A percentile compares a stretch with the other conserved stretches of the same genome.
Conservation (phyloP, 2,329 filamentous ascomycete genomes). For the Furcasterigmium sp. region DNA sequence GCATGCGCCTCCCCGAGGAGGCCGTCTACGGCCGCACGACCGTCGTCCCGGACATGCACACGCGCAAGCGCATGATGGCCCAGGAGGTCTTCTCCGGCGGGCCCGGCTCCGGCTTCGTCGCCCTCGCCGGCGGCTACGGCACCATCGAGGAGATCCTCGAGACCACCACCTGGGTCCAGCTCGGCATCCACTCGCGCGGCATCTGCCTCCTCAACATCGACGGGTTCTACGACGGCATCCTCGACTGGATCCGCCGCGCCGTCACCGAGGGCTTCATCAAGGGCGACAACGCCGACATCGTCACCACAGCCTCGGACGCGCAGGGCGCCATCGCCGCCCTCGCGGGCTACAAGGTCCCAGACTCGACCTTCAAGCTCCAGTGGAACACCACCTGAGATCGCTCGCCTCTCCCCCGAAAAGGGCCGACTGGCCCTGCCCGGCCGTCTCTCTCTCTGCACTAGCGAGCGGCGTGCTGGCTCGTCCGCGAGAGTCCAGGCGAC, state of each 20-base stretch:
- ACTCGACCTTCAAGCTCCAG: constrained; percentile 71
- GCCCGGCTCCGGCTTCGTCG: constrained; percentile 82
- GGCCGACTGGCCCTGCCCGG: no score
- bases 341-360: constrained; percentile 68
- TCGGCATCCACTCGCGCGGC: constrained; percentile 80
- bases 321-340: constrained; percentile 69
- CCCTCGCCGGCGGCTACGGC: constrained; percentile 83
- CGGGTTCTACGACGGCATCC: constrained; percentile 85
- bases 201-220: constrained; percentile 83
- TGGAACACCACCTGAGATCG: constrained; percentile 54
- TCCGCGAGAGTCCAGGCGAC: no score
- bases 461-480: no score
- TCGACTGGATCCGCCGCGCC: constrained; percentile 74
- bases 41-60: constrained; percentile 93
- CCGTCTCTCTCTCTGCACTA: no score
- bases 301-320: constrained; percentile 69
- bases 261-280: constrained; percentile 75
- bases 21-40: constrained; percentile 75
- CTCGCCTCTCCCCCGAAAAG: no score
- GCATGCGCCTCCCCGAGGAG: constrained; percentile 58
- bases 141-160: constrained; percentile 96
- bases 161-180: constrained; percentile 89
- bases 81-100: constrained; percentile 77
- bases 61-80: constrained; percentile 91
- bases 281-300: constrained; percentile 64